Evolutionary conservation across 768 basidiomycete genomes (phyloP).

Genomic region (Suillus discolor): DNA sequence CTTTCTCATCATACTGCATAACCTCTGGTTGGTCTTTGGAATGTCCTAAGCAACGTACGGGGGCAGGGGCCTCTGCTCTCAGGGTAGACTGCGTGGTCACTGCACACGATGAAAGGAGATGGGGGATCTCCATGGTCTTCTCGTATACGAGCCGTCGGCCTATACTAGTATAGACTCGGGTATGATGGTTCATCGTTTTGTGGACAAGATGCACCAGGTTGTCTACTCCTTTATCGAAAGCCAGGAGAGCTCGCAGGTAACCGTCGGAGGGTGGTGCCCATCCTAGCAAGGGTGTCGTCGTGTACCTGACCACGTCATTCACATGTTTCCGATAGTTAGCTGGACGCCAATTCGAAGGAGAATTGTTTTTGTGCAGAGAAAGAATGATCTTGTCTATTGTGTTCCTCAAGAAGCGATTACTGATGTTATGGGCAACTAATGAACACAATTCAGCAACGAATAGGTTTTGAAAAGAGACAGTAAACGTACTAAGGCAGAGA

Average conservation of each 20-base stretch:
- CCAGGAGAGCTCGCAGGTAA: slow-evolving; percentile 18
- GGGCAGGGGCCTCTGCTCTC: slow-evolving; percentile 20
- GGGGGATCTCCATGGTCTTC: slow-evolving; percentile 31
- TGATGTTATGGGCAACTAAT: slow-evolving; percentile 38
- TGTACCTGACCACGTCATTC: slow-evolving; percentile 7
- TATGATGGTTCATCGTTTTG: slow-evolving; percentile 1
- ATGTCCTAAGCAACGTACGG: slow-evolving; percentile 15
- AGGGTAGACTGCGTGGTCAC: slow-evolving; percentile 19
- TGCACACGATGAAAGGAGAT: slow-evolving; percentile 24
- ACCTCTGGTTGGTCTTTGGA: neutral
- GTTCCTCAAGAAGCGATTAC: neutral
- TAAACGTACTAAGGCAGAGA: slow-evolving; percentile 48
- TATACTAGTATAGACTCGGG: neutral
- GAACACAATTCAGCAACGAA: slow-evolving; percentile 18
- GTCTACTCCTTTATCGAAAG: slow-evolving; percentile 18
- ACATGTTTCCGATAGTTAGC: slow-evolving; percentile 16
- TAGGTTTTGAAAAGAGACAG: neutral
- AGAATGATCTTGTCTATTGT: slow-evolving; percentile 17
- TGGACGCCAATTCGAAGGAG: slow-evolving; percentile 4
- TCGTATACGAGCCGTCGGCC: slow-evolving; percentile 35
- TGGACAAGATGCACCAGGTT: slow-evolving; percentile 31
- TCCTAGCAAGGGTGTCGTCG: neutral
- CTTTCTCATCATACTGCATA: too few species aligned
- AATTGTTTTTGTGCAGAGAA: slow-evolving; percentile 6
- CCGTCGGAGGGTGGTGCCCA: neutral